Evolutionary conservation across 2,329 filamentous ascomycete species (phyloP), one percentile per base, ranked within the genome.

Genomic region (Alternaria arborescens): DNA sequence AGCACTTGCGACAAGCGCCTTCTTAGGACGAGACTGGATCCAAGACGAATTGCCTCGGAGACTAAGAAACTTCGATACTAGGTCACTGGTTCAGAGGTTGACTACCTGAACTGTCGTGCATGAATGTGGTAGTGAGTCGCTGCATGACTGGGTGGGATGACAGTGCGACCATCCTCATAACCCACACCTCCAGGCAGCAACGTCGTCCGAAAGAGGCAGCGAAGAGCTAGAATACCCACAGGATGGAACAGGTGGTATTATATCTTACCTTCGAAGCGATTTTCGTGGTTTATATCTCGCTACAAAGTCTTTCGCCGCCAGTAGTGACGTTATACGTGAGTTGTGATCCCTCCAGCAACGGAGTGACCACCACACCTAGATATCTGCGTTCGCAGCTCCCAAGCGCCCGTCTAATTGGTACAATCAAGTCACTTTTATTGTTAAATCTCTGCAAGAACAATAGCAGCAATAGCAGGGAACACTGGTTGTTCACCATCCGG

Each of bases 21-120:
- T 69, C 8, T 18, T 69, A 8, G 65, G 68, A 4, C 54, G 54
- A 42, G 65, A 68, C 7, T 68, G 62, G 62, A 24, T 71, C 20
- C 26, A 36, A 46, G 53, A 67, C 4, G 69, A 66, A 60, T 22
- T 68, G 20, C 54, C 58, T 42, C 54, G 43, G 8, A 30, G 64
- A 42, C 42, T 69, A 36, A 64, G 48, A 16, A 57, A 55, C 2
- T 26, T 71, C 1, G 53, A 69, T 42, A 12, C 38, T 11, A 50
- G 43, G n/a, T 8, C 3, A 3, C 18, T 67, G 18, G 22, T 64
- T 11, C 57, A n/a, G 26, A 62, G 18, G 14, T 36, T 62, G 34
- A 56, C 26, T 3, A 26, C 38, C 12, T 63, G 51, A 41, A 12
- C 6, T 14, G 10, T 40, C n/a, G 10, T 40, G 51, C 12, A 18